A percentile compares a stretch with the other conserved stretches of the same genome.
Evolutionary conservation across 208 protist genomes (phyloP).

Genomic region (Crithidia thermophila): DNA sequence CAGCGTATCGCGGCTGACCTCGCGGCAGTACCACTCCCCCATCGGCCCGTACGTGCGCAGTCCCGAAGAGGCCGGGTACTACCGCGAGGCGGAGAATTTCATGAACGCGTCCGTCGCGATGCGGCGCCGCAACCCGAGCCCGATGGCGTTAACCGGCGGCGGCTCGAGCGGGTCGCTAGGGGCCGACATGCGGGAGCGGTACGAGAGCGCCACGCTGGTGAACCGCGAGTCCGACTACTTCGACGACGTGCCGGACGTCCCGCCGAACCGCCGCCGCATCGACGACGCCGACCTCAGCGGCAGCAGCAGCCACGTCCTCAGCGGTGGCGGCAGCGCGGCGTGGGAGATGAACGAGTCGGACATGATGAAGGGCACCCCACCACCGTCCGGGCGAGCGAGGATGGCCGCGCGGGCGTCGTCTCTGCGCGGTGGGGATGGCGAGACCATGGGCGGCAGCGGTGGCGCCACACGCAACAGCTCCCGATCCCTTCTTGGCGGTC

Average conservation of each 20-base stretch:
- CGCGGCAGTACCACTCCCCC: slow-evolving; percentile 35
- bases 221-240: slow-evolving; percentile 29
- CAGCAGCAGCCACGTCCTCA: background rate
- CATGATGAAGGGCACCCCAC: background rate
- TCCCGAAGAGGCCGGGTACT: slow-evolving; percentile 36
- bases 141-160: slow-evolving; percentile 2
- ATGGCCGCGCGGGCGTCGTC: slow-evolving; percentile 4
- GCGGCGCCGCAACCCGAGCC: slow-evolving; percentile 21
- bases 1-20: slow-evolving; percentile 29
- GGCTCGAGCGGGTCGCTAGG: background rate
- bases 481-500: too few relatives aligned
- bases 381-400: background rate
- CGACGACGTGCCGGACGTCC: slow-evolving; percentile 18
- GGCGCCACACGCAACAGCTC: too few relatives aligned
- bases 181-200: background rate
- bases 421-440: slow-evolving; percentile 5
- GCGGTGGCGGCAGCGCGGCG: background rate
- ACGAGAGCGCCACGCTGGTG: slow-evolving; percentile 19
- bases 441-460: too few relatives aligned
- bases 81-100: slow-evolving; percentile 18
- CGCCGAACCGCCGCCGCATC: slow-evolving; percentile 5
- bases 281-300: background rate
- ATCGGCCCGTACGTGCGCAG: slow-evolving; percentile 26
- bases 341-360: background rate
- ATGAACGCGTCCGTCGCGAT: slow-evolving; percentile 15